phyloP scores from a whole-genome alignment of 768 basidiomycete genomes.

The Thelephora aurantiotincta region DNA sequence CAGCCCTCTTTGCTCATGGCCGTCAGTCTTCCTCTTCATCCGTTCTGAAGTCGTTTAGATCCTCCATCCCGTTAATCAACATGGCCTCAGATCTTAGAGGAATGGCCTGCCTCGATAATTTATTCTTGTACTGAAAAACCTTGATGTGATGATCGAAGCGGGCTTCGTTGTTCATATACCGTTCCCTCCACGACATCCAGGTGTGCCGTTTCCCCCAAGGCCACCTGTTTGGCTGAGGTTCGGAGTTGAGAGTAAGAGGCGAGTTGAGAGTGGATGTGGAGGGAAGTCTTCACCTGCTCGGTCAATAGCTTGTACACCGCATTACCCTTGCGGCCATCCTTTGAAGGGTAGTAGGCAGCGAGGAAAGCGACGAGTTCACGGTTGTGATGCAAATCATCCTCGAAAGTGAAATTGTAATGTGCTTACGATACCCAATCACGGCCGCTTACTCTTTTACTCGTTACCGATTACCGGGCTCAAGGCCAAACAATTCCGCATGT shows the following conservation, averaged over 20 bases:
- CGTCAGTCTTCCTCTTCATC: too few species aligned
- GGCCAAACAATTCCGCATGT: too few species aligned
- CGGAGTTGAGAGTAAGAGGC: too few species aligned
- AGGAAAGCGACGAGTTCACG: background rate
- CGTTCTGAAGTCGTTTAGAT: background rate
- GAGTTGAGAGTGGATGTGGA: background rate
- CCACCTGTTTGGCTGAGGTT: background rate
- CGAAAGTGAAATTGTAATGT: too few species aligned
- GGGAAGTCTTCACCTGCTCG: too few species aligned
- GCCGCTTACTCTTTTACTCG: too few species aligned
- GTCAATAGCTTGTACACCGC: background rate
- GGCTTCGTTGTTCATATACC: too few species aligned
- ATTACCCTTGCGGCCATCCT: background rate
- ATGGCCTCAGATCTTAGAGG: background rate
- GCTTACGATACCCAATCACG: too few species aligned
- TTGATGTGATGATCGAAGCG: too few species aligned
- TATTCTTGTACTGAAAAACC: too few species aligned
- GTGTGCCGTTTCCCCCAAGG: background rate
- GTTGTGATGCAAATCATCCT: too few species aligned
- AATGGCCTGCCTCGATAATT: background rate
- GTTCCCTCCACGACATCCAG: background rate
- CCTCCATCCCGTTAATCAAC: background rate
- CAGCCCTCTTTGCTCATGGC: background rate
- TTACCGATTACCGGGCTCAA: too few species aligned
- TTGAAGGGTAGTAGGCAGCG: background rate